Conservation (phyloP, 805 yeast species). For the Pichia nanzhaoensis region DNA sequence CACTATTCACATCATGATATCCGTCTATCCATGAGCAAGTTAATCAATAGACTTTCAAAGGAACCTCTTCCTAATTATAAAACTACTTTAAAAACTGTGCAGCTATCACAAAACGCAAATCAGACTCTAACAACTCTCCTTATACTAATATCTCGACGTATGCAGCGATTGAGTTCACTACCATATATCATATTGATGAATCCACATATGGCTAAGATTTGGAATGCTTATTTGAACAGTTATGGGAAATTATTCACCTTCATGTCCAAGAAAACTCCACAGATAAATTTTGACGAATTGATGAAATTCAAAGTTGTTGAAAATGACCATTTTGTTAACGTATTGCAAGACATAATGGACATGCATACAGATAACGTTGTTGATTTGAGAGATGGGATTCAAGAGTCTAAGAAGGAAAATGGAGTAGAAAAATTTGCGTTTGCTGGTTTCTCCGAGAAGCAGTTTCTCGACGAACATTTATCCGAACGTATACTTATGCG, state of each 20-base stretch:
- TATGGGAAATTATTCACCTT: constrained; percentile 36
- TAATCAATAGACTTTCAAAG: constrained; percentile 1
- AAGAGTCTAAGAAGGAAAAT: constrained; percentile 33
- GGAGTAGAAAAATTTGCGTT: constrained; percentile 17
- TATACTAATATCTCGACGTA: constrained; percentile 61
- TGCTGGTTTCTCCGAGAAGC: constrained; percentile 19
- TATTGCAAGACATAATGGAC: constrained; percentile 55
- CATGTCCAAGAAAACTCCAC: constrained; percentile 23
- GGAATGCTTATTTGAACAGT: constrained; percentile 56
- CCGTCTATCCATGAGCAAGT: neutral
- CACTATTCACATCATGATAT: neutral
- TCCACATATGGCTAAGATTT: constrained; percentile 77
- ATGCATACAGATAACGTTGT: constrained; percentile 83
- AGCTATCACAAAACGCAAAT: constrained; percentile 33
- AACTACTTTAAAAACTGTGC: neutral
- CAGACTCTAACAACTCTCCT: constrained; percentile 52
- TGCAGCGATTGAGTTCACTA: constrained; percentile 60
- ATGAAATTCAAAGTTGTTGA: constrained; percentile 36
- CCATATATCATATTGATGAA: constrained; percentile 84
- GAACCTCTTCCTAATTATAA: constrained; percentile 4
- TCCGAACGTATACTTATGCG: constrained; percentile 83
- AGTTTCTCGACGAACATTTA: constrained; percentile 68
- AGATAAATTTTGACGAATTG: constrained; percentile 21
- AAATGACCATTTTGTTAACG: constrained; percentile 44
- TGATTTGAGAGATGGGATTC: constrained; percentile 73